Evolutionary conservation across 23 red algal genomes (phyloP).

Genomic region (Agarophyton chilense): DNA sequence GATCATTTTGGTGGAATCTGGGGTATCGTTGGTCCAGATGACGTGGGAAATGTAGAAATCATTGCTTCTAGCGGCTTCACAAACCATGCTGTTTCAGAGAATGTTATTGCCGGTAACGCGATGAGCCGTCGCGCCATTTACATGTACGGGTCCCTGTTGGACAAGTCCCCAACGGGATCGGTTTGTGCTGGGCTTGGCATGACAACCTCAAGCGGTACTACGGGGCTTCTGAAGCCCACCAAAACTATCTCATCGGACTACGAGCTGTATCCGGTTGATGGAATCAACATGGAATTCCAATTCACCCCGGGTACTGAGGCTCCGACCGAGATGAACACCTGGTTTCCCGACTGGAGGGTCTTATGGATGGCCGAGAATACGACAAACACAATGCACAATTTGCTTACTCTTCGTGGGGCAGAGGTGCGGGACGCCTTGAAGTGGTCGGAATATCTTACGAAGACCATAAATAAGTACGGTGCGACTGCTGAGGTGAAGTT

Average conservation of each 20-base stretch:
- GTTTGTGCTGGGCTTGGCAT: slow-evolving; percentile 2
- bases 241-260: background rate
- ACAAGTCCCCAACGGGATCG: background rate
- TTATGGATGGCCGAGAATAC: slow-evolving; percentile 38
- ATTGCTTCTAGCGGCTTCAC: background rate
- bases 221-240: background rate
- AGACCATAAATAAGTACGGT: slow-evolving; percentile 1
- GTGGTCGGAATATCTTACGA: no score
- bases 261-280: background rate
- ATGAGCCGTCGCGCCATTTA: slow-evolving; percentile 32
- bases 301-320: slow-evolving; percentile 19
- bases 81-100: slow-evolving; percentile 12
- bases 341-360: background rate
- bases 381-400: slow-evolving; percentile 22
- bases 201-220: background rate
- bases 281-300: slow-evolving; percentile 15
- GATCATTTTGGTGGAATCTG: slow-evolving; percentile 11
- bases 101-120: slow-evolving; percentile 30
- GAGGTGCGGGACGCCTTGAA: slow-evolving; percentile 7
- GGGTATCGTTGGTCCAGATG: background rate
- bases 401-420: slow-evolving; percentile 24
- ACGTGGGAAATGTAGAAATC: background rate
- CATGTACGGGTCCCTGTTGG: slow-evolving; percentile 11
- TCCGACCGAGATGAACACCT: slow-evolving; percentile 26
- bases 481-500: background rate